Conservation (phyloP, 768 basidiomycete species). For the Tulasnella sp. region DNA sequence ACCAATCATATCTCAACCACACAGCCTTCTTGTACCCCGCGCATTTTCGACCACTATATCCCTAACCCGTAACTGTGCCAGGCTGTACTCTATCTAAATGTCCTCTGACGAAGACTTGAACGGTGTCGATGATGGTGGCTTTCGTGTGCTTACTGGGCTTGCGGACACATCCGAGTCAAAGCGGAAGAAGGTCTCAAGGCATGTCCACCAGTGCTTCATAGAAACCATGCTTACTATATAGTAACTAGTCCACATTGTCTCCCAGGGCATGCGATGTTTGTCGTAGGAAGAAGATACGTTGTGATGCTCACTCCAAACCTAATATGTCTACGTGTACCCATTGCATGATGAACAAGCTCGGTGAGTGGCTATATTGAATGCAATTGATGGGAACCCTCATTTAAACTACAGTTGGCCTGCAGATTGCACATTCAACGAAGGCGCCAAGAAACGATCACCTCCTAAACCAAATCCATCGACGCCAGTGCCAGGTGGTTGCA, state of each 20-base stretch:
- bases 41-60: no score
- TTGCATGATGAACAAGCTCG: conserved; percentile 36
- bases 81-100: neutral
- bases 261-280: conserved; percentile 62
- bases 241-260: neutral
- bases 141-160: neutral
- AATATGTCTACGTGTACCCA: conserved; percentile 13
- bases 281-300: conserved; percentile 66
- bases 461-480: conserved; percentile 42
- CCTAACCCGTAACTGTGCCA: no score
- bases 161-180: neutral
- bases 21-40: no score
- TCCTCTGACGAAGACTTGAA: conserved; percentile 12
- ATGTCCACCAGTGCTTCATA: neutral
- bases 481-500: neutral
- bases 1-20: no score
- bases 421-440: conserved; percentile 43
- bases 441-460: conserved; percentile 41
- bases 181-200: conserved; percentile 7
- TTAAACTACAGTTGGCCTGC: conserved; percentile 16
- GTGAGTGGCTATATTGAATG: conserved; percentile 30
- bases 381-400: neutral
- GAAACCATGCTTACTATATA: neutral
- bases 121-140: neutral
- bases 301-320: neutral